Conservation (phyloP, 2,329 filamentous ascomycete genomes). For the Botrytis porri region DNA sequence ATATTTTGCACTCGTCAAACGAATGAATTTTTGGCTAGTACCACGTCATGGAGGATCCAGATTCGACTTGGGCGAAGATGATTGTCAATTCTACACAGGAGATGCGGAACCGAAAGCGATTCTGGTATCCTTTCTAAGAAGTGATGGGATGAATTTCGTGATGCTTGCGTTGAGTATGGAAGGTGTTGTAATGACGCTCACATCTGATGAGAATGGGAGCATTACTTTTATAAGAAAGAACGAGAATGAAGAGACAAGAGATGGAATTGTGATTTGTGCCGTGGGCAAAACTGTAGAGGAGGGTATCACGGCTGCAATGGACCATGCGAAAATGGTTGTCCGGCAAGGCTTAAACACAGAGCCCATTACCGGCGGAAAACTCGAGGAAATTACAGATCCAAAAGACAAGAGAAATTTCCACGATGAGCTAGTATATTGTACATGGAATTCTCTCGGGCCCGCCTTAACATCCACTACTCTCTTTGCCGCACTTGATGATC, state of each 20-base stretch:
- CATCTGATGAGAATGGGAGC: constrained; percentile 16
- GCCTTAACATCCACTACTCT: constrained; percentile 19
- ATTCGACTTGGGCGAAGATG: neutral
- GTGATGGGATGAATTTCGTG: constrained; percentile 21
- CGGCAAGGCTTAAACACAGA: neutral
- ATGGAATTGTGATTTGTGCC: constrained; percentile 13
- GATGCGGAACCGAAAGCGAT: constrained; percentile 6
- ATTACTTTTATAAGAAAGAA: constrained; percentile 17
- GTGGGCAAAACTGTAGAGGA: constrained; percentile 20
- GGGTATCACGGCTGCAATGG: constrained; percentile 18
- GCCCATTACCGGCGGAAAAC: neutral
- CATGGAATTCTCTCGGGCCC: constrained; percentile 25
- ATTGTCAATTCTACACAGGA: neutral
- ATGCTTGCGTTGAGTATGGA: constrained; percentile 23
- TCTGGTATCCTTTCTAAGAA: constrained; percentile 22
- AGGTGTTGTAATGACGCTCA: constrained; percentile 17
- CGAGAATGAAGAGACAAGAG: constrained; percentile 8
- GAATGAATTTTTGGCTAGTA: constrained; percentile 9
- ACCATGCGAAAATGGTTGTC: constrained; percentile 17
- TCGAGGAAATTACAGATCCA: too few relatives aligned
- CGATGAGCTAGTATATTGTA: constrained; percentile 22
- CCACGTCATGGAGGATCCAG: neutral
- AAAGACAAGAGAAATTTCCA: constrained; percentile 2
- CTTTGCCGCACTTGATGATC: constrained; percentile 17
- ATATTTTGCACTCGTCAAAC: constrained; percentile 14